Evolutionary conservation across 31 red algal genomes (phyloP).

Genomic region (Odonthalia washingtoniensis): DNA sequence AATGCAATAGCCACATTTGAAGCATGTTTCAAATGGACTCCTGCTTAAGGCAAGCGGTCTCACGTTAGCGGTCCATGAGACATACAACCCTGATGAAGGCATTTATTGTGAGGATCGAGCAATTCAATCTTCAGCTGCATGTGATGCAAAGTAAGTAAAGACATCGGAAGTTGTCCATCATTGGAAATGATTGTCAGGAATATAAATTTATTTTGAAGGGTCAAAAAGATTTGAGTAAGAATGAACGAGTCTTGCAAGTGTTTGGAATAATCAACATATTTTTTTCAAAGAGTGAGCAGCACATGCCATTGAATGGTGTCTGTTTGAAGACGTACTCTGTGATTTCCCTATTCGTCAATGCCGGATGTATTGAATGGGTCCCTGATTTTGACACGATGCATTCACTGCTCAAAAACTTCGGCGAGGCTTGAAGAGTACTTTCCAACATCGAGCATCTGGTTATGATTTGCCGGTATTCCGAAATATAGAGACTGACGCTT

Average conservation of each 20-base stretch:
- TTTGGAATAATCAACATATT: slow-evolving; percentile 94
- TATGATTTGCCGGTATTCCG: background rate
- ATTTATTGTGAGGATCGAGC: slow-evolving; percentile 71
- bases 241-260: slow-evolving; percentile 99
- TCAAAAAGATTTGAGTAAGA: slow-evolving; percentile 97
- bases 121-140: slow-evolving; percentile 77
- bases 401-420: background rate
- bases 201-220: slow-evolving; percentile 98
- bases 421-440: background rate
- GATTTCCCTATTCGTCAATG: slow-evolving; percentile 81
- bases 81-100: slow-evolving; percentile 72
- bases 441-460: background rate
- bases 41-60: slow-evolving; percentile 69
- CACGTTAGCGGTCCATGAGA: slow-evolving; percentile 88
- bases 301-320: slow-evolving; percentile 53
- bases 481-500: background rate
- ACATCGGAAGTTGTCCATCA: slow-evolving; percentile 86
- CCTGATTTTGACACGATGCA: background rate
- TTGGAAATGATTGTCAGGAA: slow-evolving; percentile 90
- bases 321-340: slow-evolving; percentile 88
- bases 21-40: slow-evolving; percentile 84
- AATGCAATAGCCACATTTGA: slow-evolving; percentile 73
- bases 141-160: slow-evolving; percentile 90
- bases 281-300: slow-evolving; percentile 72
- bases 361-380: slow-evolving; percentile 29